A percentile compares a stretch with the other conserved stretches of the same genome.
Conservation (phyloP, 345 rosid species). For the Leavenworthia alabamica region DNA sequence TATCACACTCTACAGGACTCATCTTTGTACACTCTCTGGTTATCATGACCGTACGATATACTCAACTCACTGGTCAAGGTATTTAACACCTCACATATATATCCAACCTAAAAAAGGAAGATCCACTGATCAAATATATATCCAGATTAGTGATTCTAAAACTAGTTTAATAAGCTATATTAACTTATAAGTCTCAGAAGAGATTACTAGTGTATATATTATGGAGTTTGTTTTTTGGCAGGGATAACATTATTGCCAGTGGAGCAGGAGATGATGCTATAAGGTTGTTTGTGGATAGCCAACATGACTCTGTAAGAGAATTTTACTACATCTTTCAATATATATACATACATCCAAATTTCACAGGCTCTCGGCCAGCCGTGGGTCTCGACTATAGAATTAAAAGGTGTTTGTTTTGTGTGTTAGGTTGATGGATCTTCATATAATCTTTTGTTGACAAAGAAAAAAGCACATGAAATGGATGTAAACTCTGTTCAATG, state of each 20-base stretch:
- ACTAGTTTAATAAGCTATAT: too few species aligned
- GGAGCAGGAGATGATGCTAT: constrained; percentile 91
- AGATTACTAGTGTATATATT: too few species aligned
- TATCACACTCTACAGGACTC: constrained; percentile 85
- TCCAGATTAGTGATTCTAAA: too few species aligned
- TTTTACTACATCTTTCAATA: neutral
- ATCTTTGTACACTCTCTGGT: constrained; percentile 70
- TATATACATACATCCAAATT: too few species aligned
- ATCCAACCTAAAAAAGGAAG: too few species aligned
- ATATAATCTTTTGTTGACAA: constrained; percentile 50
- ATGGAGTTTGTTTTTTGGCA: constrained; percentile 27
- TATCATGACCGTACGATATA: constrained; percentile 82
- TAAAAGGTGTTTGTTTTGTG: neutral
- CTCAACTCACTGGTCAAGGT: constrained; percentile 97
- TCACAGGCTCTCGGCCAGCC: too few species aligned
- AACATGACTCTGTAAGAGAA: constrained; percentile 45
- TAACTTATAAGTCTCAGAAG: too few species aligned
- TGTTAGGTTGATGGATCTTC: constrained; percentile 61
- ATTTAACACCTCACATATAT: too few species aligned
- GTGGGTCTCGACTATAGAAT: too few species aligned
- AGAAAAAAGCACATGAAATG: constrained; percentile 83
- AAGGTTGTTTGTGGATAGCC: constrained; percentile 57
- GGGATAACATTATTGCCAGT: constrained; percentile 73
- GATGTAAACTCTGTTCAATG: constrained; percentile 84
- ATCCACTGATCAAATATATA: too few species aligned